phyloP scores from a whole-genome alignment of 495 filamentous ascomycete genomes.

The Penicillium verhagenii region DNA sequence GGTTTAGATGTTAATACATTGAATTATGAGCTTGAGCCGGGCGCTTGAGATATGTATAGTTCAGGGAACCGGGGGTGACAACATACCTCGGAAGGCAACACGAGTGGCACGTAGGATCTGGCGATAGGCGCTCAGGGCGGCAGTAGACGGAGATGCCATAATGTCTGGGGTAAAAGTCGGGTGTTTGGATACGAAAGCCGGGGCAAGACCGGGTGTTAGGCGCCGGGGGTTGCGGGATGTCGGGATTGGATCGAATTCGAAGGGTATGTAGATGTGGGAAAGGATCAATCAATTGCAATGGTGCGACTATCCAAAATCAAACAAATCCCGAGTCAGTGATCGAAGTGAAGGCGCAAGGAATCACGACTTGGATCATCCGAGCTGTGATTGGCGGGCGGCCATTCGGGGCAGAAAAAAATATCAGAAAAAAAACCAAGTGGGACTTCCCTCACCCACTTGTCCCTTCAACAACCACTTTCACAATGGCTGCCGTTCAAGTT shows the following conservation, averaged over 20 bases:
- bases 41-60: neutral
- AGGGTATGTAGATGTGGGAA: too few species aligned
- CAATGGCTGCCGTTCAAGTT: conserved; percentile 49
- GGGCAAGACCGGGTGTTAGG: neutral
- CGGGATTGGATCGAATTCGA: too few species aligned
- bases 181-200: neutral
- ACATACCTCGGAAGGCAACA: conserved; percentile 78
- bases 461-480: conserved; percentile 18
- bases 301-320: neutral
- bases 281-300: neutral
- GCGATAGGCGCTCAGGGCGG: conserved; percentile 79
- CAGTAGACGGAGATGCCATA: conserved; percentile 34
- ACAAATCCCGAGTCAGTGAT: neutral
- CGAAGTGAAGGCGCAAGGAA: neutral
- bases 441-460: conserved; percentile 20
- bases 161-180: neutral
- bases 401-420: conserved; percentile 37
- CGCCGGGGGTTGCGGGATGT: neutral
- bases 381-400: conserved; percentile 38
- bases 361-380: conserved; percentile 22
- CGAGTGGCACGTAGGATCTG: conserved; percentile 77
- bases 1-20: neutral
- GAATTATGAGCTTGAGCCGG: neutral
- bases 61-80: neutral
- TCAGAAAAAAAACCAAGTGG: conserved; percentile 22